Evolutionary conservation across 176 grass and related monocot genomes (phyloP), one percentile per base, ranked within the genome.

Genomic region (Bonia amplexicaulis): DNA sequence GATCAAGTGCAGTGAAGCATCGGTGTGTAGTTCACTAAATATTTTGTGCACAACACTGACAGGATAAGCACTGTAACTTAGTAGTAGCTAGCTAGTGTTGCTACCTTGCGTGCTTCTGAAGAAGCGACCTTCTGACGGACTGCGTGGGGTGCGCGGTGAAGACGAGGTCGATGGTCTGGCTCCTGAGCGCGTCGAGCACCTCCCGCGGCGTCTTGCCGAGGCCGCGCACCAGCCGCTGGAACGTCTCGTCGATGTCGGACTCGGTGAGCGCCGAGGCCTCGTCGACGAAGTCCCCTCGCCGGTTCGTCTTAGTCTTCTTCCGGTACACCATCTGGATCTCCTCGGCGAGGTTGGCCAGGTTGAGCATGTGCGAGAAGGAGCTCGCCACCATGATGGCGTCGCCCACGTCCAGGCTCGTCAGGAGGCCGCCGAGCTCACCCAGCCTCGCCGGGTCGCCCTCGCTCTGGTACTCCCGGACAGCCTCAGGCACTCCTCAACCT

Each of bases 281-380:
- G 69, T 96, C 91, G 9, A 47, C 77, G 81, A 96, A 96, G 27
- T 80, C 87, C 44, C n/a, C 88, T 69, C 85, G 85, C n/a, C 73
- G 85, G 52, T 26, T 69, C 15, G 40, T 17, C 57, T 62, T 46
- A n/a, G 85, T 64, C 85, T 91, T 91, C 66, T 88, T 90, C 81
- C 85, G 79, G 61, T 88, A 57, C 19, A 87, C 94, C 40, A 96
- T 96, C 88, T 96, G 91, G 15, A 91, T 82, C 87, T 93, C 94
- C 86, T 96, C 94, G 17, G 94, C 94, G 73, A 96, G 58, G 78
- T 96, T 91, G 70, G 91, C 94, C 55, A 93, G 80, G 85, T 91
- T 93, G 71, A 96, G 91, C 94, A 96, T 96, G 85, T 96, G 91
- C 47, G 94, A 96, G 82, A 91, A 90, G 10, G 94, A 96, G 72